Evolutionary conservation across 2,329 filamentous ascomycete genomes (phyloP), one percentile per base, ranked within the genome.

Genomic region (Fusarium sp.): DNA sequence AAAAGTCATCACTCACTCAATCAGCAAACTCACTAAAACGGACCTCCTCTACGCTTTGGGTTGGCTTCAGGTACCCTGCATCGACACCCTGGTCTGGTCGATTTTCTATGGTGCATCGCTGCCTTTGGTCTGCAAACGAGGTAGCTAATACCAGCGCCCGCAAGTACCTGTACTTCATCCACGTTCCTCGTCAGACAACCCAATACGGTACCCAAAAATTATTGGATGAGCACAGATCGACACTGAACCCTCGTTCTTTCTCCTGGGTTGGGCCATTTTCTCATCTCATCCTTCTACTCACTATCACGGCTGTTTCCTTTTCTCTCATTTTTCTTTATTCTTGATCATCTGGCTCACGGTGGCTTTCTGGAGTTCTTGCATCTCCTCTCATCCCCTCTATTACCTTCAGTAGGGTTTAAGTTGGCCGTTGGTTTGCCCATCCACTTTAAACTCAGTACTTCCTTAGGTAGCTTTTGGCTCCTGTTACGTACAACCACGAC

Each of bases 401-500:
- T 15, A 33, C 31, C 31, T 33, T 17, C 8, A 15, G 5, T 48
- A 35, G 50, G 33, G 50, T 53, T 42, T 36, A 45, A 55, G 52
- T 56, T 40, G 46, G 46, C 50, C 43, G 49, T 49, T 57, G 65
- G 55, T 35, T 61, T 45, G 35, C 55, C 52, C 54, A 52, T 47
- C 55, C 39, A 62, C 60, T 56, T 59, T 37, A 27, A 64, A 61
- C 52, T 33, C 6, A 31, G 11, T 10, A 31, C 11, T n/a, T n/a
- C n/a, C n/a, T 14, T 10, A 31, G 6, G 43, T 50, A 60, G 58
- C 62, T 49, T 63, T 73, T 69, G 64, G 66, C 58, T 72, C 67
- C 58, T 66, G 58, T 58, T 60, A 50, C 48, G 36, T 51, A 31
- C 48, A 11, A 51, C 48, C 42, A 41, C 23, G 58, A 69, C 63